These are phyloP conservation scores for Salvia rosmarinus DNA, from an alignment of 257 asterid species.

Conservation along the genomic window DNA sequence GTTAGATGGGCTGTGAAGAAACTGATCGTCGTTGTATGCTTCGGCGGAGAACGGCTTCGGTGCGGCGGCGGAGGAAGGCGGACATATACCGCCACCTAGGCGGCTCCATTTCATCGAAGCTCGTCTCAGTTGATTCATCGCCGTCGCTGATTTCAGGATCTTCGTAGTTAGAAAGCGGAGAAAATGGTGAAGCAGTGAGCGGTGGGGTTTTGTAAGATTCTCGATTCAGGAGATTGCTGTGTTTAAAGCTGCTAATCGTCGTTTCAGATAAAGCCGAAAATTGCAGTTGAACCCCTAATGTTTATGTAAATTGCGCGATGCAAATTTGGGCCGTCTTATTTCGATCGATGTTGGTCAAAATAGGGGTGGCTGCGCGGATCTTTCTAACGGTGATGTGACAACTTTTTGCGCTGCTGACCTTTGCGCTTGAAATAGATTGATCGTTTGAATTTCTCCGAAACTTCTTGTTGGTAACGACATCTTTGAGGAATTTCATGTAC, in stretches of 20 bases:
- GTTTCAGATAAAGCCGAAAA: background rate
- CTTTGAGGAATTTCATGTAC: too few relatives aligned
- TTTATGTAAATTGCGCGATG: background rate
- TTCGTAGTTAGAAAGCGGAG: constrained; percentile 13
- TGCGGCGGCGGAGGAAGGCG: constrained; percentile 25
- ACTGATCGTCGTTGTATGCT: constrained; percentile 39
- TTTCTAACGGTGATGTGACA: too few relatives aligned
- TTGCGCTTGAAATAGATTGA: too few relatives aligned
- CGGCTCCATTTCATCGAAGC: constrained; percentile 46
- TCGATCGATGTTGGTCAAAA: background rate
- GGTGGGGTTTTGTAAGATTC: constrained; percentile 27
- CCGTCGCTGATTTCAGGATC: constrained; percentile 23
- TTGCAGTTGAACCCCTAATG: background rate
- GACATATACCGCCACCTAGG: constrained; percentile 28
- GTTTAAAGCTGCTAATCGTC: constrained; percentile 27
- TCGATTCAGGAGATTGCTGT: background rate
- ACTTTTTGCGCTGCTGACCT: too few relatives aligned
- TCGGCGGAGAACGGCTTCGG: constrained; percentile 55
- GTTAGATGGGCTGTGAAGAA: constrained; percentile 40
- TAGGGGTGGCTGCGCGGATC: too few relatives aligned
- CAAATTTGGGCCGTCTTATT: background rate
- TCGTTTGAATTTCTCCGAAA: too few relatives aligned
- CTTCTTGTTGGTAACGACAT: too few relatives aligned
- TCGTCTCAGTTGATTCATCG: constrained; percentile 52
- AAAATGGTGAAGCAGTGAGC: background rate